Conservation (phyloP, 257 asterid species). For the Primulina tabacum region DNA sequence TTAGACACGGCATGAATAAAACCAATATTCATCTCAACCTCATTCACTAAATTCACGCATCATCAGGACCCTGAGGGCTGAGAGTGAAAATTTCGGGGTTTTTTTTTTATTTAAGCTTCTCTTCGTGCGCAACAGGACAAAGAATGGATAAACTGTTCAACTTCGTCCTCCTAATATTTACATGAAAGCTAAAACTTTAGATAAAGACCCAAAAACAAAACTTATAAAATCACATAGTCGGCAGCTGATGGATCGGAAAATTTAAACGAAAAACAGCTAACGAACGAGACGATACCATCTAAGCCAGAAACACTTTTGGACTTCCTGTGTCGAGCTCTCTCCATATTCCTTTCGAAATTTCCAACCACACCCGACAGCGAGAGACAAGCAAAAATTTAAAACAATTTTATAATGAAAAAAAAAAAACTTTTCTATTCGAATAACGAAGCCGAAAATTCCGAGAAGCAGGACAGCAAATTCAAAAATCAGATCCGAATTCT, state of each 20-base stretch:
- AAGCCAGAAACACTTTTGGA: slow-evolving; percentile 64
- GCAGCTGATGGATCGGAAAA: not conserved
- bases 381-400: slow-evolving; percentile 15
- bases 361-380: slow-evolving; percentile 33
- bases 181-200: not conserved
- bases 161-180: not conserved
- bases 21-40: slow-evolving; percentile 23
- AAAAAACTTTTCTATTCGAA: slow-evolving; percentile 24
- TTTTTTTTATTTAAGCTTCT: not conserved
- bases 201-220: too few species aligned
- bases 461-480: slow-evolving; percentile 16
- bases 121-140: not conserved
- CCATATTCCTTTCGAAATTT: slow-evolving; percentile 51
- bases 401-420: slow-evolving; percentile 7
- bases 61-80: not conserved
- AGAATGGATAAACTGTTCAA: slow-evolving; percentile 9
- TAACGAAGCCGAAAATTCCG: slow-evolving; percentile 33
- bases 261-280: slow-evolving; percentile 7
- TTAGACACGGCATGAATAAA: slow-evolving; percentile 39
- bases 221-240: not conserved
- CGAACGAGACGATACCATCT: slow-evolving; percentile 48
- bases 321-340: slow-evolving; percentile 78
- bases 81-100: not conserved
- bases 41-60: slow-evolving; percentile 29
- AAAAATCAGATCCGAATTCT: slow-evolving; percentile 52